These are phyloP conservation scores for Cladophialophora chaetospira DNA, from an alignment of 2,329 filamentous ascomycete species.

Conservation along the genomic window DNA sequence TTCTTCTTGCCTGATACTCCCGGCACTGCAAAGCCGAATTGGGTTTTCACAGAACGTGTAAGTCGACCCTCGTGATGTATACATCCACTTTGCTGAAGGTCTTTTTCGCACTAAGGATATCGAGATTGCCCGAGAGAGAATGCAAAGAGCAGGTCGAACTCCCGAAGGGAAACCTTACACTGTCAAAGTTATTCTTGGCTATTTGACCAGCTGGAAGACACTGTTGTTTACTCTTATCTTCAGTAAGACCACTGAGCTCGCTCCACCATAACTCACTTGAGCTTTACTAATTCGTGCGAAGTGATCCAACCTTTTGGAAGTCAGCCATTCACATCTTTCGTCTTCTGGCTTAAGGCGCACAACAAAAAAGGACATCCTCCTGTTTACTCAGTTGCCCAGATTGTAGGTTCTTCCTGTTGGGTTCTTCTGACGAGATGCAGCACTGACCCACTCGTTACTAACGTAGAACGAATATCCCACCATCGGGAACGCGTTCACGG, in stretches of 20 bases:
- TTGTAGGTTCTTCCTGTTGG: slow-evolving; percentile 10
- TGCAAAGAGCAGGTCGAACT: slow-evolving; percentile 19
- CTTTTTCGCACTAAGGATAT: slow-evolving; percentile 14
- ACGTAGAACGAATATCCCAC: slow-evolving; percentile 24
- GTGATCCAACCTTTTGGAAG: slow-evolving; percentile 20
- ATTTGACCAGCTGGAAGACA: slow-evolving; percentile 24
- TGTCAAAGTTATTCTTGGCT: slow-evolving; percentile 20
- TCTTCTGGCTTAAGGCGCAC: slow-evolving; percentile 26
- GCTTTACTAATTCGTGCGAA: neutral
- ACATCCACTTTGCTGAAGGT: no score
- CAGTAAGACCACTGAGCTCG: slow-evolving; percentile 11
- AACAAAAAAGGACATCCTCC: slow-evolving; percentile 24
- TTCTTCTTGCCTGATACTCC: slow-evolving; percentile 24
- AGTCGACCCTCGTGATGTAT: slow-evolving; percentile 2
- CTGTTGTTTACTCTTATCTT: slow-evolving; percentile 25
- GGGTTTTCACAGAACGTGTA: slow-evolving; percentile 21
- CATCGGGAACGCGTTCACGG: slow-evolving; percentile 22
- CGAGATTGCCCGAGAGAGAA: slow-evolving; percentile 19
- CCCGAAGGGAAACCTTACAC: slow-evolving; percentile 23
- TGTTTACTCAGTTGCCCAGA: slow-evolving; percentile 21
- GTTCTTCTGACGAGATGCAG: neutral
- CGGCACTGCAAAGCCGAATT: slow-evolving; percentile 21
- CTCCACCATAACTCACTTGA: neutral
- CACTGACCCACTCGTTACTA: neutral
- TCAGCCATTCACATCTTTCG: slow-evolving; percentile 20